A percentile compares a stretch with the other conserved stretches of the same genome.
Conservation (phyloP, 257 asterid species). For the Solanum ossicruentum region DNA sequence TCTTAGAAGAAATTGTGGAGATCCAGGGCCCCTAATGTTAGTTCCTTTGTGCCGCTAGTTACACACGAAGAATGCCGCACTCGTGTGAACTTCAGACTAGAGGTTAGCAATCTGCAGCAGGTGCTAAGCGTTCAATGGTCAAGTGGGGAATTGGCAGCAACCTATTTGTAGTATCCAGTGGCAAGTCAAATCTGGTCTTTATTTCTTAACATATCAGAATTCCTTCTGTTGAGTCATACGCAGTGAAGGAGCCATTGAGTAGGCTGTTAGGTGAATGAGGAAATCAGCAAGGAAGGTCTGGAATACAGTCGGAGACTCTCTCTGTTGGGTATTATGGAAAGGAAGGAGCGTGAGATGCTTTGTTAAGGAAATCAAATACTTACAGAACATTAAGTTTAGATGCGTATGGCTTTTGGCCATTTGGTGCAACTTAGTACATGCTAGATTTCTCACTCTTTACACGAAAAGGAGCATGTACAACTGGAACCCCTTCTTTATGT, state of each 20-base stretch:
- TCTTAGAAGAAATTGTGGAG: background rate
- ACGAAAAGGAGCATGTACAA: background rate
- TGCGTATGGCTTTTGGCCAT: background rate
- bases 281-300: background rate
- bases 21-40: background rate
- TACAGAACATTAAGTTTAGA: background rate
- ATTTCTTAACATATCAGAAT: background rate
- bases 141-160: background rate
- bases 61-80: background rate
- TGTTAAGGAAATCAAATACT: background rate
- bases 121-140: background rate
- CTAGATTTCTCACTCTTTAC: background rate
- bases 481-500: background rate
- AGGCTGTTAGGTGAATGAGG: background rate
- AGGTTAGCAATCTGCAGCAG: background rate
- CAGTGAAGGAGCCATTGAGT: background rate
- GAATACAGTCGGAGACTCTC: background rate
- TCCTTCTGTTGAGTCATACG: background rate
- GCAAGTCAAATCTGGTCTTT: background rate
- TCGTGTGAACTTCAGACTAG: background rate
- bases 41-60: background rate
- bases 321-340: background rate
- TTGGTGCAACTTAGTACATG: background rate
- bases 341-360: background rate
- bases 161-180: background rate